Evolutionary conservation across 2,329 filamentous ascomycete genomes (phyloP), one percentile per base, ranked within the genome.

Genomic region (Scorias spongiosa): DNA sequence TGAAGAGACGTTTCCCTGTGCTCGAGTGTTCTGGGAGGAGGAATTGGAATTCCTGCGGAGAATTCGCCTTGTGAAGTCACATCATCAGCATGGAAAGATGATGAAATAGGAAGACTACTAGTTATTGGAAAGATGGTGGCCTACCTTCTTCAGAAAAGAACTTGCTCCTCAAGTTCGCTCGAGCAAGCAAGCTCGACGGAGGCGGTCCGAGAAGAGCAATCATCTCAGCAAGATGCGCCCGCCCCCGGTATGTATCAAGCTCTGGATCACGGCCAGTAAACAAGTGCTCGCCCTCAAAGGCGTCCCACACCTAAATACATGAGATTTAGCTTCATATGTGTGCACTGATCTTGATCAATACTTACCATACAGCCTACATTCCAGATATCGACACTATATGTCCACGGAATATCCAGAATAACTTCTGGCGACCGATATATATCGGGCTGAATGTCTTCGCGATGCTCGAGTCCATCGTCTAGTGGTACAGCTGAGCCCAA

Each of bases 281-380:
- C 20, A 64, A 44, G 41, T 57, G 54, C 11, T 54, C 51, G 12
- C 50, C 50, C 44, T 65, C 54, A 40, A 60, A 63, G 4, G 61
- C 38, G 29, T 61, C 54, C 60, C 60, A 64, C 32, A 63, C 54
- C 59, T 61, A 15, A 8, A 20, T 37, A 18, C 46, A 36, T 43
- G 47, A 34, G 29, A 17, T 17, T 44, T 17, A 44, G n/a, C 14
- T 30, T 28, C 9, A 4, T 14, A 28, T 2, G 15, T 11, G 2
- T 29, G 34, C 39, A 32, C 28, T 26, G 17, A 10, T 30, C 15
- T 18, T 36, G 2, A 36, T 15, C 9, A 12, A 12, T 29, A 53
- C 57, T 55, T 49, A 62, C 59, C 58, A 64, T 55, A 29, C 44
- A 50, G 17, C 62, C 63, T 4, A 62, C 52, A 44, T 64, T 63